Conservation (phyloP, 768 basidiomycete genomes). For the Mycena maculata region DNA sequence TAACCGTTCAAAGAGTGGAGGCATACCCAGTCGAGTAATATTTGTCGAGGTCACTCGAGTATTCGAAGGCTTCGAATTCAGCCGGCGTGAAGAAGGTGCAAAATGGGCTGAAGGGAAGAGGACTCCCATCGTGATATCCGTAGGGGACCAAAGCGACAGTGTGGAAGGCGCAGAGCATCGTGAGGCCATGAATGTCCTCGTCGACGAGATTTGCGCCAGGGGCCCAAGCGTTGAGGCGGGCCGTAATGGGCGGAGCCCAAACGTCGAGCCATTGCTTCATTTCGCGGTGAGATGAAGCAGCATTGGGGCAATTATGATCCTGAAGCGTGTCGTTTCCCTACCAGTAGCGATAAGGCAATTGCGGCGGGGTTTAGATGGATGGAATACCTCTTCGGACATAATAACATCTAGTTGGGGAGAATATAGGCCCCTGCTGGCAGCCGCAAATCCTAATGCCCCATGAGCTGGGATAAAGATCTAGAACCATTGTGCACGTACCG, state of each 20-base stretch:
- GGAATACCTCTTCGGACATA: constrained; percentile 57
- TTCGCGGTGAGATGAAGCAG: constrained; percentile 55
- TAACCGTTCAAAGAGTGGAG: neutral
- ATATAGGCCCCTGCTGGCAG: constrained; percentile 58
- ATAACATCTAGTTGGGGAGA: constrained; percentile 65
- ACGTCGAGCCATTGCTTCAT: constrained; percentile 63
- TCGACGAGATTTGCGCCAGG: constrained; percentile 70
- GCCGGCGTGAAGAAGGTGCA: constrained; percentile 73
- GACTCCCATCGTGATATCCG: constrained; percentile 41
- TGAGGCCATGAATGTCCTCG: constrained; percentile 67
- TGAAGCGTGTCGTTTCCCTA: constrained; percentile 77
- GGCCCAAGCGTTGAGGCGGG: constrained; percentile 68
- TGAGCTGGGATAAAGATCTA: no score
- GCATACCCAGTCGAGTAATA: constrained; percentile 81
- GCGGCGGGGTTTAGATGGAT: neutral
- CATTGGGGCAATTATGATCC: constrained; percentile 71
- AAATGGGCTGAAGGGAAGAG: constrained; percentile 63
- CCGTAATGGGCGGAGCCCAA: constrained; percentile 66
- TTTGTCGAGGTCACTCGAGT: constrained; percentile 78
- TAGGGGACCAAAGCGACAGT: constrained; percentile 53
- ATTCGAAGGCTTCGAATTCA: constrained; percentile 78
- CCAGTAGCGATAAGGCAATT: neutral
- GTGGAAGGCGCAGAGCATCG: constrained; percentile 85
- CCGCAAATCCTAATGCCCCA: constrained; percentile 68
- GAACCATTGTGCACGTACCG: constrained; percentile 50